These are phyloP conservation scores for Seiridium cupressi DNA, from an alignment of 2,329 filamentous ascomycete genomes.

Conservation along the genomic window DNA sequence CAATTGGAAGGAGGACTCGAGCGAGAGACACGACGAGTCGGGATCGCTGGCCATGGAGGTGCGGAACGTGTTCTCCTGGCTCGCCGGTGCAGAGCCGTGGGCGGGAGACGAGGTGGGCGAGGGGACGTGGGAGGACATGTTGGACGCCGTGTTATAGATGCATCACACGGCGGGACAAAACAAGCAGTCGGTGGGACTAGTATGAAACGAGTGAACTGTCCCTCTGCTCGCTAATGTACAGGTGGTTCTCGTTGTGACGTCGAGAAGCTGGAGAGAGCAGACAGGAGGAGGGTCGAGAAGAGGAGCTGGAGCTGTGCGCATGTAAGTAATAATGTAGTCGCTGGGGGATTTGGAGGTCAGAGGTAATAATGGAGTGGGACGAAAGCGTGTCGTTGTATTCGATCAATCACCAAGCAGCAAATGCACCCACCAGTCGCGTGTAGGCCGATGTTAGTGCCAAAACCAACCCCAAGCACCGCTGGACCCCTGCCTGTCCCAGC, in stretches of 20 bases:
- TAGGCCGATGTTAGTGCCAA: background rate
- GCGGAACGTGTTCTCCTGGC: conserved; percentile 20
- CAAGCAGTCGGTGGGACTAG: background rate
- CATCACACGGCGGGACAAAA: background rate
- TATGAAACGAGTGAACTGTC: background rate
- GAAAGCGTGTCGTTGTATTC: background rate
- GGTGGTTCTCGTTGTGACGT: conserved; percentile 2
- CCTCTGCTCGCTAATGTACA: background rate
- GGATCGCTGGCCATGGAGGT: conserved; percentile 24
- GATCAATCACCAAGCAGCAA: background rate
- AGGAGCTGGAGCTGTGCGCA: background rate
- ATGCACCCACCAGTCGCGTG: background rate
- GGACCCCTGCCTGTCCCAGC: conserved; percentile 3
- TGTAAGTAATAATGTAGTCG: conserved; percentile 2
- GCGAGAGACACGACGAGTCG: conserved; percentile 28
- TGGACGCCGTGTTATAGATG: background rate
- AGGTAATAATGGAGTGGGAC: background rate
- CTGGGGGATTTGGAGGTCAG: background rate
- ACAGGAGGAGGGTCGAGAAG: background rate
- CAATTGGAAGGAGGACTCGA: conserved; percentile 31
- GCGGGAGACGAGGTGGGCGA: conserved; percentile 9
- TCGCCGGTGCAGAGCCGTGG: background rate
- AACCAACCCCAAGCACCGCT: background rate
- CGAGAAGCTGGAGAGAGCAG: background rate
- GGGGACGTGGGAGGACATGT: conserved; percentile 9